phyloP scores from a whole-genome alignment of 768 basidiomycete genomes.

The Leccinum barrowsii region DNA sequence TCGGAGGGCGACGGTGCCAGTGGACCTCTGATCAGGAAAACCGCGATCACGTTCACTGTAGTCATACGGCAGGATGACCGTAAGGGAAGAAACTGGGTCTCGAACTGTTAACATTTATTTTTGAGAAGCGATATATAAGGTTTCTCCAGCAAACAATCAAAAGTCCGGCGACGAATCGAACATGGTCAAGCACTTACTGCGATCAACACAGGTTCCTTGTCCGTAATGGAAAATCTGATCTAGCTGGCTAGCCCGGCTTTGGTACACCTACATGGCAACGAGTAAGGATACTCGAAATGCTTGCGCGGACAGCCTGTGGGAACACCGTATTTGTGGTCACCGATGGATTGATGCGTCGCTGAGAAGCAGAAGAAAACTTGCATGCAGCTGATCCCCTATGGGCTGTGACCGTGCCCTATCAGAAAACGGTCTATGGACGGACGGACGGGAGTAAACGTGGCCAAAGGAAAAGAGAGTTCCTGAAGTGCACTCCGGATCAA shows the following conservation, averaged over 20 bases:
- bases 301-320: too few relatives aligned
- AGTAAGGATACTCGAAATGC: too few relatives aligned
- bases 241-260: too few relatives aligned
- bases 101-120: neutral
- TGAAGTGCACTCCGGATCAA: conserved; percentile 24
- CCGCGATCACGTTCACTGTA: neutral
- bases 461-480: conserved; percentile 22
- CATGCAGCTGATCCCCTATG: conserved; percentile 16
- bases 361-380: conserved; percentile 27
- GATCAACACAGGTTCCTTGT: too few relatives aligned
- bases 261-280: too few relatives aligned
- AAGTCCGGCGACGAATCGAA: too few relatives aligned
- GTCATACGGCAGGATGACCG: neutral
- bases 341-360: too few relatives aligned
- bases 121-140: neutral
- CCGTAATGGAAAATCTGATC: too few relatives aligned
- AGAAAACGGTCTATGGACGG: too few relatives aligned
- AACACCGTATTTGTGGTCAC: too few relatives aligned
- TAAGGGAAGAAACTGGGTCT: neutral
- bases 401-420: neutral
- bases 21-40: conserved; percentile 21
- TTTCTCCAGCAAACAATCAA: neutral
- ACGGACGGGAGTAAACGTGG: neutral
- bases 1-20: neutral
- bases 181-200: too few relatives aligned